Evolutionary conservation across 345 rosid species (phyloP), one percentile per base, ranked within the genome.

Genomic region (Citrus medica): DNA sequence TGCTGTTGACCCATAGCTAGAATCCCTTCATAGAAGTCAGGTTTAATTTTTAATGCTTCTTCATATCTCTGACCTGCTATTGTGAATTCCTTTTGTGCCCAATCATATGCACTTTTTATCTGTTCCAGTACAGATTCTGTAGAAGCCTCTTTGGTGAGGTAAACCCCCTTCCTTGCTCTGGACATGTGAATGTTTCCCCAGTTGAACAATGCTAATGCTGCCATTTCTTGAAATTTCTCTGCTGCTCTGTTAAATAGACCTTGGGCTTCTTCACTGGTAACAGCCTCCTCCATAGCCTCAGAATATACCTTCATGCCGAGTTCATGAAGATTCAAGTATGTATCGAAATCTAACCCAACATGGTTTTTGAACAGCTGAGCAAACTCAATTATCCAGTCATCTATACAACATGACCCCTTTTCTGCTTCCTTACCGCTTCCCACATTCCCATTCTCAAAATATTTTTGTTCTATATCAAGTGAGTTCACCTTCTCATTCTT

Each of bases 161-260:
- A 88, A 51, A 93, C 82, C 71, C 85, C 89, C 84, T 92, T 95
- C 80, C 89, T 90, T 76, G 97, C 97, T 80, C 90, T 84, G 69
- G 94, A 88, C 92, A 95, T 88, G 89, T 91, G 90, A 82, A 91
- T 88, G 73, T 96, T 89, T 69, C 99, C 99, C 90, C 95, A 87
- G 81, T 91, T 90, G 84, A 96, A 87, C 88, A 96, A 83, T 76
- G 97, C 97, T 74, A 92, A 80, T 58, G 98, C 97, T 65, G 97
- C 90, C 87, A 91, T 85, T 84, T 94, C 97, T 86, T 91, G 98
- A 83, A 92, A 95, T 67, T 89, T 93, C 60, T 86, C 90, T 9
- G 95, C 97, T 28, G 97, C 98, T 74, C 59, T 68, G 75, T 87
- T 87, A 16, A 96, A 94, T 73, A 88, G 89, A 61, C 67, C 81